Conservation (phyloP, 768 basidiomycete species). For the Rhodotorula graminis region DNA sequence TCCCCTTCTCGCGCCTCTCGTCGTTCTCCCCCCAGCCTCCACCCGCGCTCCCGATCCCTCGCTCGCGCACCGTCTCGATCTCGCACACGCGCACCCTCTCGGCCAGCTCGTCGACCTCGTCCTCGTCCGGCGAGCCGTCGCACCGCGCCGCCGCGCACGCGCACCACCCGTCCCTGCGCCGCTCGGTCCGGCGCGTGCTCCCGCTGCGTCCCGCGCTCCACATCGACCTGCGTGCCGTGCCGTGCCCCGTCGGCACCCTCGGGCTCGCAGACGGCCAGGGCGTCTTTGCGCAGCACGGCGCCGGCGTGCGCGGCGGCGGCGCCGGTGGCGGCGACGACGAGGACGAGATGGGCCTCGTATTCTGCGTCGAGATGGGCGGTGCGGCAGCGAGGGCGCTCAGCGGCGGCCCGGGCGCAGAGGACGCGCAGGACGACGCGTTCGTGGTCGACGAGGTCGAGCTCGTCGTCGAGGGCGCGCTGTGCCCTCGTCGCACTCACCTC, state of each 20-base stretch:
- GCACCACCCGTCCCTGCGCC: conserved; percentile 13
- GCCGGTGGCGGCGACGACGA: conserved; percentile 2
- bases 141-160: background rate
- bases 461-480: conserved; percentile 4
- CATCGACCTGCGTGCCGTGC: conserved; percentile 12
- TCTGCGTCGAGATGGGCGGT: conserved; percentile 9
- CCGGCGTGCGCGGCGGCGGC: background rate
- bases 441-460: conserved; percentile 14
- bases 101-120: background rate
- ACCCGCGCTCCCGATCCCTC: background rate
- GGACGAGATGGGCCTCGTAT: background rate
- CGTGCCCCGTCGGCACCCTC: conserved; percentile 21
- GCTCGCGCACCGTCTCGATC: conserved; percentile 14
- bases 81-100: conserved; percentile 1
- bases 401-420: too few relatives aligned
- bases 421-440: background rate
- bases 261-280: background rate
- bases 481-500: too few relatives aligned
- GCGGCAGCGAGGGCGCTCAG: background rate
- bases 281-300: too few relatives aligned
- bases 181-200: conserved; percentile 8
- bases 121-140: background rate
- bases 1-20: conserved; percentile 29
- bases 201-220: background rate
- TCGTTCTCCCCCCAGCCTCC: conserved; percentile 7